These are phyloP conservation scores for Termitomyces sp. DNA, from an alignment of 768 basidiomycete species.

Conservation along the genomic window DNA sequence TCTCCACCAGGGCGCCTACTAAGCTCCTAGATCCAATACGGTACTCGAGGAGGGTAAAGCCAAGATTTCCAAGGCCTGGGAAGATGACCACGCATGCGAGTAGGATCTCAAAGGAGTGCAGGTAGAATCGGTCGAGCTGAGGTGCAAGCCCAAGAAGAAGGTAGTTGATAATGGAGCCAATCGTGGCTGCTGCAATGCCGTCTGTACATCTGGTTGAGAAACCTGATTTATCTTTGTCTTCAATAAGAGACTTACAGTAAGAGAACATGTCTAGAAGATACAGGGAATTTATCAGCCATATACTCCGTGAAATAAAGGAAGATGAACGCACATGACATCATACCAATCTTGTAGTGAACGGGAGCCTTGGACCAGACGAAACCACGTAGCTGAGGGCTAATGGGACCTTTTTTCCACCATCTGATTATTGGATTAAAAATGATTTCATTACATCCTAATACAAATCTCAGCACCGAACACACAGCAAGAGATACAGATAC, in stretches of 20 bases:
- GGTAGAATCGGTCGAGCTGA: conserved; percentile 68
- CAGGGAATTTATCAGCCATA: not conserved
- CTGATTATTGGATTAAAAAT: conserved; percentile 79
- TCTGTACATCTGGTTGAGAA: conserved; percentile 24
- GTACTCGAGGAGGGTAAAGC: conserved; percentile 72
- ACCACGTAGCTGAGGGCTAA: conserved; percentile 67
- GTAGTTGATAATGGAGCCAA: conserved; percentile 71
- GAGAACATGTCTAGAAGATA: conserved; percentile 40
- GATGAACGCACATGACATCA: conserved; percentile 58
- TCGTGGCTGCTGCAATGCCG: conserved; percentile 65
- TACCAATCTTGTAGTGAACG: conserved; percentile 78
- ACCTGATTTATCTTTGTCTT: not conserved
- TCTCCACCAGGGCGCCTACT: conserved; percentile 48
- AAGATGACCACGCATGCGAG: conserved; percentile 78
- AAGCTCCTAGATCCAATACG: conserved; percentile 62
- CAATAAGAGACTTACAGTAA: conserved; percentile 30
- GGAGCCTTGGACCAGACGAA: conserved; percentile 78
- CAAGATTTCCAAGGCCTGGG: conserved; percentile 70
- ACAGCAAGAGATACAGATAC: not conserved
- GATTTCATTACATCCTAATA: conserved; percentile 62
- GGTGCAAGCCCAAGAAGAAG: conserved; percentile 68
- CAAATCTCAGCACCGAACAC: conserved; percentile 1
- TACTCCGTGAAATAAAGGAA: not conserved
- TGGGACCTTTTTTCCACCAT: conserved; percentile 77
- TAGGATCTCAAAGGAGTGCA: conserved; percentile 79